Base-by-base conservation (phyloP, 2,329 filamentous ascomycete genomes). In the Fusarium redolens region DNA sequence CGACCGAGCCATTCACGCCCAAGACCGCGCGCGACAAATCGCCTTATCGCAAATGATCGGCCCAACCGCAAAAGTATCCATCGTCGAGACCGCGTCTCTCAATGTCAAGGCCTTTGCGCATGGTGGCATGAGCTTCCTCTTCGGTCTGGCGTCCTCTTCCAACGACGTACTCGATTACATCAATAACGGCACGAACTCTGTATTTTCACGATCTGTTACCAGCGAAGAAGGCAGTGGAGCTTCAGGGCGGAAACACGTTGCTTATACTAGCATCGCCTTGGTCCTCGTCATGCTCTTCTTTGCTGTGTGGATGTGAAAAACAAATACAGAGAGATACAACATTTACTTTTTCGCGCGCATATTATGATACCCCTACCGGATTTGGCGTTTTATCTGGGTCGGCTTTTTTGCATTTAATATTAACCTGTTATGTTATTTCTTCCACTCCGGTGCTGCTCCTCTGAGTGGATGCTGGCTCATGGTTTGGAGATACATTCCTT, bases 131-230 rank as follows among this genome's bases (percentile, higher is more conserved):
- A 97, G 97, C 80, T 83, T 94, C 60, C 91, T 96, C 79, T 88
- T 97, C 55, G 95, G 97, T 81, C 86, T 97, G 68, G 95, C 95
- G 78, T 82, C 87, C 54, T 97, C 92, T 80, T 73, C 70, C 17
- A 89, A 95, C 82, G 97, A 97, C 80, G 87, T 93, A 3, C 90
- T 94, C 15, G 94, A 93, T 50, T 93, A 97, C 77, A 88, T 97
- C 66, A 95, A 94, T 72, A 97, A 97, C 79, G 95, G 97, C 81
- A 92, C 96, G 67, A 90, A 97, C 77, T 92, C 92, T 44, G 85
- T 94, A 5, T 97, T 92, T 80, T 90, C 97, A 83, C 95, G 97
- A 82, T 92, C 94, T 55, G 93, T 87, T 57, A 87, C 89, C 4
- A 87, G 83, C 4, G 84, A 86, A 14, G 85, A 93, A 75, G 91